phyloP scores from a whole-genome alignment of 1,139 yeast species.

The Candida pseudoviswanathii region DNA sequence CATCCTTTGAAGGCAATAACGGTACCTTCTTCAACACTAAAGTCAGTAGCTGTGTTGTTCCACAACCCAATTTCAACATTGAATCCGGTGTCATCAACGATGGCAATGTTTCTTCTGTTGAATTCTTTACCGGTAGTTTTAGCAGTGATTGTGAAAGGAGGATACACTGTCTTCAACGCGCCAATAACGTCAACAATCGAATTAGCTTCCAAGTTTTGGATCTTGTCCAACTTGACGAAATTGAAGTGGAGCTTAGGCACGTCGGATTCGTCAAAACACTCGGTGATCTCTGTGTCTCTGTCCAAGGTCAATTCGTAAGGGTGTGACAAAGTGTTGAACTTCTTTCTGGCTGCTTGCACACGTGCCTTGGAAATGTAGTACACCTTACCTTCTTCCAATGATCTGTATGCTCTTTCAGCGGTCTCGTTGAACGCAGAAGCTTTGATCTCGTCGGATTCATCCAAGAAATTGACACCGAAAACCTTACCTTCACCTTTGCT shows the following conservation, averaged over 20 bases:
- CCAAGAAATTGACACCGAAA: slow-evolving; percentile 84
- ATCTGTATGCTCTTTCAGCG: slow-evolving; percentile 75
- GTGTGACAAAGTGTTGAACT: slow-evolving; percentile 80
- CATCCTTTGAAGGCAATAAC: slow-evolving; percentile 94
- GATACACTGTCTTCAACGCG: slow-evolving; percentile 74
- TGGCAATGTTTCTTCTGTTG: slow-evolving; percentile 83
- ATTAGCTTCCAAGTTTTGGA: slow-evolving; percentile 70
- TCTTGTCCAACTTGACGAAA: slow-evolving; percentile 68
- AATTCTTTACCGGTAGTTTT: slow-evolving; percentile 87
- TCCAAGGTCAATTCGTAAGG: slow-evolving; percentile 88
- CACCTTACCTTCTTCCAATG: slow-evolving; percentile 85
- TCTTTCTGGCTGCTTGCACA: slow-evolving; percentile 81
- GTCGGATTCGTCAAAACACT: slow-evolving; percentile 57
- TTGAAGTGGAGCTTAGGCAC: slow-evolving; percentile 82
- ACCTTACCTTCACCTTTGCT: slow-evolving; percentile 88
- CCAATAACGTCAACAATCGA: slow-evolving; percentile 85
- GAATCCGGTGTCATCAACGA: slow-evolving; percentile 84
- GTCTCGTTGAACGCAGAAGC: slow-evolving; percentile 93
- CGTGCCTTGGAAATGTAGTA: slow-evolving; percentile 83
- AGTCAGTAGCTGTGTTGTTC: slow-evolving; percentile 85
- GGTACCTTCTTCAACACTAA: slow-evolving; percentile 72
- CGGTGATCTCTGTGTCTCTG: slow-evolving; percentile 75
- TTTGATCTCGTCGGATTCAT: slow-evolving; percentile 94
- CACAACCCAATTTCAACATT: slow-evolving; percentile 84
- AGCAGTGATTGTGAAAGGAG: slow-evolving; percentile 82